Percentiles rank a stretch among this genome's conserved stretches.
Conservation (phyloP, 129 eudicot genomes). For the Ambrosia trifida region DNA sequence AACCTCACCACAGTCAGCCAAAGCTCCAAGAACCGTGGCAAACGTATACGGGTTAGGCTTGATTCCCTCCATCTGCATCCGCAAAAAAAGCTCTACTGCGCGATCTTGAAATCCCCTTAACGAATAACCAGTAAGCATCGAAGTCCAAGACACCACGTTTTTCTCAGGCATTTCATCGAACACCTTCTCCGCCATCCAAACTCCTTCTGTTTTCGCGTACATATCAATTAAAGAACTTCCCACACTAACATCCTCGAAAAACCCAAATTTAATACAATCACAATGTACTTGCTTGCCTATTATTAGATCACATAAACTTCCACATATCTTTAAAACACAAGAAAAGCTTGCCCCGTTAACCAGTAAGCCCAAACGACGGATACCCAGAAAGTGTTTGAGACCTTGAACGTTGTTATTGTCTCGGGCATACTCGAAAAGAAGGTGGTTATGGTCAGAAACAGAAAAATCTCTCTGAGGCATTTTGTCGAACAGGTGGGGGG, state of each 20-base stretch:
- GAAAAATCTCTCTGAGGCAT: slow-evolving; percentile 40
- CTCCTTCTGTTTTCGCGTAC: slow-evolving; percentile 63
- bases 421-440: slow-evolving; percentile 73
- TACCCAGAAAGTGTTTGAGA: slow-evolving; percentile 39
- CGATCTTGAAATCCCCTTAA: slow-evolving; percentile 43
- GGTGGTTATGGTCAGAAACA: slow-evolving; percentile 46
- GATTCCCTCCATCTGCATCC: slow-evolving; percentile 60
- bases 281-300: slow-evolving; percentile 77
- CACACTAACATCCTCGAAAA: slow-evolving; percentile 73
- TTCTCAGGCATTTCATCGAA: slow-evolving; percentile 64
- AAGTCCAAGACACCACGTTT: slow-evolving; percentile 97
- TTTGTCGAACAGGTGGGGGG: slow-evolving; percentile 62
- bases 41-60: slow-evolving; percentile 75
- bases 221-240: slow-evolving; percentile 89
- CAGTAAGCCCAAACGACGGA: slow-evolving; percentile 49
- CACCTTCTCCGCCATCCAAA: slow-evolving; percentile 51
- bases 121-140: slow-evolving; percentile 75
- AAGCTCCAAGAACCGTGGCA: slow-evolving; percentile 72
- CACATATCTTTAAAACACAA: slow-evolving; percentile 74
- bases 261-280: slow-evolving; percentile 60
- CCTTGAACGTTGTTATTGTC: slow-evolving; percentile 47
- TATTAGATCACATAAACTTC: slow-evolving; percentile 46
- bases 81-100: slow-evolving; percentile 48
- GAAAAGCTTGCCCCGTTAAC: slow-evolving; percentile 73
- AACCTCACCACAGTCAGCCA: slow-evolving; percentile 62